A percentile compares a stretch with the other conserved stretches of the same genome.
These are phyloP conservation scores for Tricholoma saponaceum DNA, from an alignment of 768 basidiomycete species.

Conservation along the genomic window DNA sequence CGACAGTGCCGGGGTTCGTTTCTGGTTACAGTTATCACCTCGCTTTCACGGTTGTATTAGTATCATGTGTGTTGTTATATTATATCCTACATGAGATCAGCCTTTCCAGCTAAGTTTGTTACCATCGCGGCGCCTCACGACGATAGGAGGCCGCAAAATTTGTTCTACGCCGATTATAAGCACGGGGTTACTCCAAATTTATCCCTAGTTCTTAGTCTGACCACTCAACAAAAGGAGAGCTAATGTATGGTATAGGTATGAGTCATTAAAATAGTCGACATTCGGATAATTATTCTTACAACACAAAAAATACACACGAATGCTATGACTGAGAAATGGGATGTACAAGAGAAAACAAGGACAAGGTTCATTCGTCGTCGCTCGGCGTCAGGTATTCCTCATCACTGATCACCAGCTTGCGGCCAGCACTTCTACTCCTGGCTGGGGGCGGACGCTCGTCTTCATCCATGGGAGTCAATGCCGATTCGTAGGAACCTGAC, in stretches of 20 bases:
- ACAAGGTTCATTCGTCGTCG: constrained; percentile 54
- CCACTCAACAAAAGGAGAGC: background rate
- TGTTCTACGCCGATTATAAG: too few relatives aligned
- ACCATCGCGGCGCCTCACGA: too few relatives aligned
- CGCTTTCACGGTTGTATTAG: background rate
- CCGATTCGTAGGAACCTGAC: constrained; percentile 57
- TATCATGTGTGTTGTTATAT: background rate
- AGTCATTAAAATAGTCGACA: background rate
- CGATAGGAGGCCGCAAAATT: too few relatives aligned
- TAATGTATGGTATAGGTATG: background rate
- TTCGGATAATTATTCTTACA: background rate
- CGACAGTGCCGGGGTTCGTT: background rate
- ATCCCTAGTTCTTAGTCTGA: too few relatives aligned
- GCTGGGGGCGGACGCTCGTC: constrained; percentile 58
- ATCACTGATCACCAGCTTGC: constrained; percentile 76
- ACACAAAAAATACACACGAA: constrained; percentile 2
- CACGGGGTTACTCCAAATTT: too few relatives aligned
- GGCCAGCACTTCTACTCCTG: constrained; percentile 53
- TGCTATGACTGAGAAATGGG: constrained; percentile 5
- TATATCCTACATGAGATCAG: background rate
- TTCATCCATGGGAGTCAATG: constrained; percentile 79
- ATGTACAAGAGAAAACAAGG: background rate
- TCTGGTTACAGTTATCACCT: background rate
- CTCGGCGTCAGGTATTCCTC: constrained; percentile 70
- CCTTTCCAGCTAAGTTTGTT: too few relatives aligned